Base-by-base conservation (phyloP, 169 alveolate species). In the Plasmodium reichenowi region DNA sequence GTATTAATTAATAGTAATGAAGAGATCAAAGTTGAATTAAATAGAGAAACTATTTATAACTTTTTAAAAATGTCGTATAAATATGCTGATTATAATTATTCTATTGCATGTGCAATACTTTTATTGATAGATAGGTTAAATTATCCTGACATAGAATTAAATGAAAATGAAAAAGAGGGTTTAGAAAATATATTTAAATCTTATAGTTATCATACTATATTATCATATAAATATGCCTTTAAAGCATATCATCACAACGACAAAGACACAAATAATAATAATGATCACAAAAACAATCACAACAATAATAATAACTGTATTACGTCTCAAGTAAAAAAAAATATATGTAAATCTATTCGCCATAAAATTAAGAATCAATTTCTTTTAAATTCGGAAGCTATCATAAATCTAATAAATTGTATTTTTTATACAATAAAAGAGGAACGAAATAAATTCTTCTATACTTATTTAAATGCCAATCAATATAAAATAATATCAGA, bases 401-500 rank as follows among this genome's bases (percentile, higher is more conserved):
- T 78, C 2, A 78, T 78, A 78, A 78, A 78, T 24, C 38, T 78
- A 17, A 43, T 78, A 13, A 78, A 78, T 59, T 66, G 76, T n/a
- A 78, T 78, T 20, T 43, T 78, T 13, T 64, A 29, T 59, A 78
- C 74, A 59, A 78, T 66, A 24, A 66, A 52, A 15, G 74, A 78
- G 0, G 78, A 78, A 17, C 20, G 54, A 70, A 71, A 78, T 26
- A 78, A 64, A 22, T 48, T 78, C 32, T 78, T 48, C 26, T 78
- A 78, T 47, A 66, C 60, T 17, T 48, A 78, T 47, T 45, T 78
- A 58, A 78, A 78, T 32, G 89, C 78, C 26, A 78, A 78, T 47
- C 78, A 64, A 59, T 78, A 78, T 70, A 78, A 48, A 58, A 78
- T 70, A 8, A 67, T 78, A 66, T 78, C 89, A 2, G 76, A 78